Percentiles rank a stretch among this genome's conserved stretches.
phyloP scores from a whole-genome alignment of 2,329 filamentous ascomycete species.

The Chaetomiaceae sp. region DNA sequence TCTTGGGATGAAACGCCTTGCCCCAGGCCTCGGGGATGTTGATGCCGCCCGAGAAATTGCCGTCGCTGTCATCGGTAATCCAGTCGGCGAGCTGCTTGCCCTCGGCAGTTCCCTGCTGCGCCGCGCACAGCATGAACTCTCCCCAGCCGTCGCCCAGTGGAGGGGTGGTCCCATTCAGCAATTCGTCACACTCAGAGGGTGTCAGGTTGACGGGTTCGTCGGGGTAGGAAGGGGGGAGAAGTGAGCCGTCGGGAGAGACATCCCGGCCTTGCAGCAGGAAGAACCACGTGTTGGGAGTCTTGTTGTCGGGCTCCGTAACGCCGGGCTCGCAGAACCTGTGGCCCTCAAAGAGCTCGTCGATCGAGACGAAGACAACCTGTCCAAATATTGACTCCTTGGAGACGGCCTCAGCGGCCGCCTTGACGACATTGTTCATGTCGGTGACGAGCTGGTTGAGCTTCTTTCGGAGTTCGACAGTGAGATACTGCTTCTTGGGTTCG shows the following conservation, averaged over 20 bases:
- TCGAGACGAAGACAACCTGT: not conserved
- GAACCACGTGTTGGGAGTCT: conserved; percentile 1
- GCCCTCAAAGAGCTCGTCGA: not conserved
- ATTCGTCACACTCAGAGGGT: not conserved
- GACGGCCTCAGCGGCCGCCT: not conserved
- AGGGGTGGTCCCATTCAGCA: not conserved
- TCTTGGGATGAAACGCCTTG: conserved; percentile 1
- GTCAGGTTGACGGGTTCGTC: not conserved
- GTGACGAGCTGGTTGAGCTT: not conserved
- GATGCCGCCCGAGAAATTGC: not conserved
- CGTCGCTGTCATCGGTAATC: not conserved
- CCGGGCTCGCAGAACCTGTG: not conserved
- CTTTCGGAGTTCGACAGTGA: not conserved
- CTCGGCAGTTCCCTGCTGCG: not conserved
- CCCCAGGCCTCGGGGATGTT: not conserved
- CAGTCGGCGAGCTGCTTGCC: not conserved
- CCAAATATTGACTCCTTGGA: not conserved
- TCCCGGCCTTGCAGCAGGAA: not conserved
- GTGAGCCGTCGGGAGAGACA: not conserved
- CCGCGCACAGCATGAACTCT: not conserved
- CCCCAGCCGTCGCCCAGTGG: not conserved
- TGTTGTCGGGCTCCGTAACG: conserved; percentile 1
- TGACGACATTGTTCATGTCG: not conserved
- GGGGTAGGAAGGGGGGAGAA: not conserved
- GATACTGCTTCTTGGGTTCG: not conserved